These are phyloP conservation scores for Aspergillus puulaauensis DNA, from an alignment of 2,329 filamentous ascomycete genomes.

Conservation along the genomic window DNA sequence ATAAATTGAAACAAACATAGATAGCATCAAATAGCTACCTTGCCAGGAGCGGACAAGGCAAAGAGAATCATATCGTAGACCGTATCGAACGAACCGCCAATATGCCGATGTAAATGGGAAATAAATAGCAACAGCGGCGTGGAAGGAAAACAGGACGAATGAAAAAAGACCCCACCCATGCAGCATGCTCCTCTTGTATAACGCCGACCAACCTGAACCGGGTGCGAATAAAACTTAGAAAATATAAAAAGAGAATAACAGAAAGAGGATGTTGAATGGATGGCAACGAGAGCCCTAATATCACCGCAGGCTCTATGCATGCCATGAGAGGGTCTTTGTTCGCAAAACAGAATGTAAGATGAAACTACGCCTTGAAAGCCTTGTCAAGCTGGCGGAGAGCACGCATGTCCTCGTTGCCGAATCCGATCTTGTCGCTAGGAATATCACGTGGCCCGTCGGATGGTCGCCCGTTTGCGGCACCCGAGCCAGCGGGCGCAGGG, in stretches of 20 bases:
- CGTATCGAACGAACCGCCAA: not conserved
- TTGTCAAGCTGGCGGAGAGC: conserved; percentile 66
- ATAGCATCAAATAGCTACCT: too few relatives aligned
- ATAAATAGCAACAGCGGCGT: not conserved
- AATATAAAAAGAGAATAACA: not conserved
- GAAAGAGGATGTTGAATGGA: not conserved
- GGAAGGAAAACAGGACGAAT: not conserved
- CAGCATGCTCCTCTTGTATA: not conserved
- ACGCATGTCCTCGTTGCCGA: conserved; percentile 61
- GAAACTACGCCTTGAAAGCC: conserved; percentile 41
- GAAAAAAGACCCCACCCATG: not conserved
- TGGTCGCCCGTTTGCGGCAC: conserved; percentile 12
- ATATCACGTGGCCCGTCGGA: conserved; percentile 54
- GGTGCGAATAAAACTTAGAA: too few relatives aligned
- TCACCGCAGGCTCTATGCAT: not conserved
- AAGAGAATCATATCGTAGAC: not conserved
- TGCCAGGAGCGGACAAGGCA: too few relatives aligned
- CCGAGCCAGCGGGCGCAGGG: conserved; percentile 16
- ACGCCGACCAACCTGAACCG: not conserved
- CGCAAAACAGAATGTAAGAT: not conserved
- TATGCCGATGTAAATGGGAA: not conserved
- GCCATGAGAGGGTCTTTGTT: not conserved
- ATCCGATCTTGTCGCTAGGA: conserved; percentile 57
- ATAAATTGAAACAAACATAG: too few relatives aligned
- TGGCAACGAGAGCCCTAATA: not conserved